Base-by-base conservation (phyloP, 208 protist species). In the Trypanosoma boissoni region DNA sequence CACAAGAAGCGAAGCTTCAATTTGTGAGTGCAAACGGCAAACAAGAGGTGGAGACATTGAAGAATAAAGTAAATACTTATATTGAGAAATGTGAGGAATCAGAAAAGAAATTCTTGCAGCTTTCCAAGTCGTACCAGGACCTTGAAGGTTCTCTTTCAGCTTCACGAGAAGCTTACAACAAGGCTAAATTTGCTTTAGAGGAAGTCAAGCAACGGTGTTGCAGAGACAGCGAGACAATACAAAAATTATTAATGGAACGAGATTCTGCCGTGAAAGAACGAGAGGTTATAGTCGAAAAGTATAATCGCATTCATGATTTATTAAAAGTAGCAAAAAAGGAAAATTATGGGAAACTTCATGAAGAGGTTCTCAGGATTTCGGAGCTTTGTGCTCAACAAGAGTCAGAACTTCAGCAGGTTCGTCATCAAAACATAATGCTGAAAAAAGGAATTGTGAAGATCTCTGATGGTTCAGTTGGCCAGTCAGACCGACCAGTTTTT, bases 221-320 rank as follows among this genome's bases (percentile, higher is more conserved):
- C 9, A 75, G 58, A 2, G 83, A 94, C 37, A 64, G 70, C 0
- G 55, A 74, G 41, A 72, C 74, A 26, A 57, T 94, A 54, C 76
- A 80, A 32, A 71, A 81, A 23, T 69, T 90, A 28, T 29, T 91
- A 3, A 28, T 44, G 6, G 76, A 88, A 39, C 62, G 78, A 8
- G 73, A 94, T 9, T 70, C 74, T 44, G 55, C 88, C 12, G 43
- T 83, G n/a, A 69, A 72, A 1, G 83, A 93, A 42, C 72, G 78
- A 6, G 78, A 93, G 16, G 56, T 76, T 28, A 81, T 94, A 56
- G 76, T 89, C 1, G 78, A 87, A 49, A 88, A 86, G 55, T 91
- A 94, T 69, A 94, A 94, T 68, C 64, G 70, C n/a, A 60, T 93
- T 8, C 78, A 93, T 59, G 86, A 89, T 52, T 59, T 80, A 4